Conservation (phyloP, 108 stramenopile genomes). For the Poteriospumella lacustris region DNA sequence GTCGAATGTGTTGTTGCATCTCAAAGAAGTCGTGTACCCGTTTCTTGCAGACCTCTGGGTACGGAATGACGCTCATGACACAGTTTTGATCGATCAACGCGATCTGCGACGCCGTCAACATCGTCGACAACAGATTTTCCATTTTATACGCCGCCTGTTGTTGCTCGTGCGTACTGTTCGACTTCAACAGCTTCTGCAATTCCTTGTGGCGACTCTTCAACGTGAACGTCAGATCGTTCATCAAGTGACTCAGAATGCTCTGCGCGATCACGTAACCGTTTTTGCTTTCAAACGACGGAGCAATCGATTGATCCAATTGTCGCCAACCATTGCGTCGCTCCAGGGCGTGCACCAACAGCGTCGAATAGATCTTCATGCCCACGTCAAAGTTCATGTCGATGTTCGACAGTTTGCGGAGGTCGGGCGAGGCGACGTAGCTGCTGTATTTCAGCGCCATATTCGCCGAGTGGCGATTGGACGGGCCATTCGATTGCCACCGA, state of each 20-base stretch:
- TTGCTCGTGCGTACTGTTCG: not conserved
- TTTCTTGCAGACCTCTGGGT: not conserved
- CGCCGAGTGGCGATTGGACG: not conserved
- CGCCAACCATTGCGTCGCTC: not conserved
- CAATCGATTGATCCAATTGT: conserved; percentile 2
- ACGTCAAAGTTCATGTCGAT: conserved; percentile 9
- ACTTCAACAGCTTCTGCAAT: conserved; percentile 4
- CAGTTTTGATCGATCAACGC: not conserved
- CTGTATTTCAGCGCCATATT: not conserved
- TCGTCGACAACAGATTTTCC: conserved; percentile 20
- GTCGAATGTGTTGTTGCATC: too few species aligned
- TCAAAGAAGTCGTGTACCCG: too few species aligned
- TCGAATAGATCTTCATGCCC: conserved; percentile 27
- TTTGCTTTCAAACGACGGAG: not conserved
- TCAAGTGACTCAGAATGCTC: conserved; percentile 19
- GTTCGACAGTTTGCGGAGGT: not conserved
- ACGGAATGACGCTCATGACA: not conserved
- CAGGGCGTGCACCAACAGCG: conserved; percentile 20
- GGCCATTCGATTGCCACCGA: not conserved
- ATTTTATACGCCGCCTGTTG: not conserved
- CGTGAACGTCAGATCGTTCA: conserved; percentile 24
- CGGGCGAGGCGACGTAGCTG: not conserved
- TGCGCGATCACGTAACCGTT: not conserved
- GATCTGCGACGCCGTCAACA: not conserved
- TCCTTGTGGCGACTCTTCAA: not conserved